phyloP scores from a whole-genome alignment of 2,329 filamentous ascomycete species.

The Phyllosticta citribraziliensis region DNA sequence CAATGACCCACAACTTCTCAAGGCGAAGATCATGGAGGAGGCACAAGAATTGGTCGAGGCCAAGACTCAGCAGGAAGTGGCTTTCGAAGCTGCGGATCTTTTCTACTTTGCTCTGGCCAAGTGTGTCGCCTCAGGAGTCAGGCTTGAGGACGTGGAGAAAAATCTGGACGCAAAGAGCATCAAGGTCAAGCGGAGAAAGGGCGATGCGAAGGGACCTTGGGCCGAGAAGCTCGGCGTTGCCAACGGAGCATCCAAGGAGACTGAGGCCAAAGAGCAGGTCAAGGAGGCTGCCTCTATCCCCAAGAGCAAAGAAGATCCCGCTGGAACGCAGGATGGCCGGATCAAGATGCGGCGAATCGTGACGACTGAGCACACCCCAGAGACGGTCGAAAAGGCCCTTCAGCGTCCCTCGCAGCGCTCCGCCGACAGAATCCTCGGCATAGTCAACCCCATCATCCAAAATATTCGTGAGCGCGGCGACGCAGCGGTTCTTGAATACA shows the following conservation, averaged over 20 bases:
- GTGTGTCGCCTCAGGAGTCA: constrained; percentile 75
- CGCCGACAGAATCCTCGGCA: constrained; percentile 84
- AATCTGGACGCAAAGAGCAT: constrained; percentile 90
- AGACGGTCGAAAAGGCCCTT: constrained; percentile 62
- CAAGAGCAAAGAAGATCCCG: constrained; percentile 42
- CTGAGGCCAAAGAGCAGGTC: constrained; percentile 29
- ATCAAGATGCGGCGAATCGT: constrained; percentile 80
- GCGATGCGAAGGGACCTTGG: constrained; percentile 91
- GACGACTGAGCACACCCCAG: constrained; percentile 51
- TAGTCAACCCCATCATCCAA: constrained; percentile 85
- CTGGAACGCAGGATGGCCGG: constrained; percentile 39
- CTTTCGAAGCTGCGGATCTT: constrained; percentile 89
- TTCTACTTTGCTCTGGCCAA: constrained; percentile 94
- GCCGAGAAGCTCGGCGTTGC: constrained; percentile 56
- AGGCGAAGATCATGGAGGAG: constrained; percentile 98
- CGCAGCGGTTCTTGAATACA: constrained; percentile 80
- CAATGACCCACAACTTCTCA: constrained; percentile 77
- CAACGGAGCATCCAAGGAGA: constrained; percentile 16
- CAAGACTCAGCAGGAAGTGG: constrained; percentile 68
- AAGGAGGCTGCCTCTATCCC: constrained; percentile 45
- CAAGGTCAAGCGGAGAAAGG: constrained; percentile 87
- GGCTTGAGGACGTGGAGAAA: constrained; percentile 77
- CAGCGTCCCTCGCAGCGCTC: constrained; percentile 89
- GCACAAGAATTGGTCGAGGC: constrained; percentile 91
- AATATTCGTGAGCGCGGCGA: constrained; percentile 78